These are phyloP conservation scores for Suillus subaureus DNA, from an alignment of 768 basidiomycete genomes.

Conservation along the genomic window DNA sequence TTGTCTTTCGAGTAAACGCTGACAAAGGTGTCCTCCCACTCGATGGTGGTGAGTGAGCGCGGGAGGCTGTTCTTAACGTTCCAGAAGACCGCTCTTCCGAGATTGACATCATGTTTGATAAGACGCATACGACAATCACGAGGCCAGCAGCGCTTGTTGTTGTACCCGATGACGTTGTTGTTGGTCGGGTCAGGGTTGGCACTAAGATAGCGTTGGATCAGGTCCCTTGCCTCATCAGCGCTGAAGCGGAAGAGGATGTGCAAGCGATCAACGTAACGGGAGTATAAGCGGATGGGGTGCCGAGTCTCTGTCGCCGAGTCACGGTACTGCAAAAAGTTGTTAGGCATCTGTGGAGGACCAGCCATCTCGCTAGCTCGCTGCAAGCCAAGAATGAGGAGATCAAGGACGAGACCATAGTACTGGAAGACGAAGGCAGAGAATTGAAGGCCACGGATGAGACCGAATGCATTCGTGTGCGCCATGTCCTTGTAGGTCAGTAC, in stretches of 20 bases:
- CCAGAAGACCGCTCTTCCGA: constrained; percentile 98
- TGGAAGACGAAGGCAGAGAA: constrained; percentile 99
- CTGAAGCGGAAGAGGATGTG: constrained; percentile 98
- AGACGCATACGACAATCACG: constrained; percentile 98
- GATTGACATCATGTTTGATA: constrained; percentile 99
- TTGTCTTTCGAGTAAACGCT: constrained; percentile 98
- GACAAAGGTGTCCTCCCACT: constrained; percentile 98
- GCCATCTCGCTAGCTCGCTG: constrained; percentile 99
- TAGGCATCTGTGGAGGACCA: constrained; percentile 95
- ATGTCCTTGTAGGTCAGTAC: constrained; percentile 96
- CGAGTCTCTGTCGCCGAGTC: constrained; percentile 94
- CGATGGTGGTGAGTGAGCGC: constrained; percentile 94
- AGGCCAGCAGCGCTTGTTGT: constrained; percentile 99
- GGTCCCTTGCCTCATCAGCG: constrained; percentile 94
- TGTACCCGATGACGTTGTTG: constrained; percentile 98
- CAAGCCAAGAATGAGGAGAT: constrained; percentile 94
- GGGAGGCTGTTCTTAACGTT: constrained; percentile 98
- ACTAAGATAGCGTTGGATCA: constrained; percentile 96
- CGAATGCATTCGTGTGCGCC: constrained; percentile 97
- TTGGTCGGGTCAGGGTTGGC: constrained; percentile 99
- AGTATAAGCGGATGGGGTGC: constrained; percentile 97
- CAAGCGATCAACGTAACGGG: constrained; percentile 92
- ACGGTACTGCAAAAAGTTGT: constrained; percentile 97
- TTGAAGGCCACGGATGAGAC: constrained; percentile 95
- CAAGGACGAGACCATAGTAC: constrained; percentile 94